Evolutionary conservation across 768 basidiomycete species (phyloP).

Genomic region (Thelephora aurantiotincta): DNA sequence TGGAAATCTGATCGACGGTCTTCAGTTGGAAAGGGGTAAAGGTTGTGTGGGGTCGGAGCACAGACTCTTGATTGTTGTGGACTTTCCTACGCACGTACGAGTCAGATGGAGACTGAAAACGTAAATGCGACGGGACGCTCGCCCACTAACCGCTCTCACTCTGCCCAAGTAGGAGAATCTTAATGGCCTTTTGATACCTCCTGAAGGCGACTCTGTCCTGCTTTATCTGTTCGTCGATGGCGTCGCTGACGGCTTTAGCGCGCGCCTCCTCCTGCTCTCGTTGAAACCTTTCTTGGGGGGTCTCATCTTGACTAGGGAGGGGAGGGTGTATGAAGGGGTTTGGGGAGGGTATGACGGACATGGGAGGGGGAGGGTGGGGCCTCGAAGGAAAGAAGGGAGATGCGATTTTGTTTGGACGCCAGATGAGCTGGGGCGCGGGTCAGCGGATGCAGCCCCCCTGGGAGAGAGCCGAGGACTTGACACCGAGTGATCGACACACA

Average conservation of each 20-base stretch:
- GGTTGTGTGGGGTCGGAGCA: not conserved
- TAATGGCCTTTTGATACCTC: slow-evolving; percentile 56
- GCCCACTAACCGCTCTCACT: slow-evolving; percentile 44
- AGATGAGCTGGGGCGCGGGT: no score
- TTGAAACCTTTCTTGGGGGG: slow-evolving; percentile 34
- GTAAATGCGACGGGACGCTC: not conserved
- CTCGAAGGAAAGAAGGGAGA: not conserved
- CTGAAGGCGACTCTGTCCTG: slow-evolving; percentile 42
- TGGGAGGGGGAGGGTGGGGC: slow-evolving; percentile 34
- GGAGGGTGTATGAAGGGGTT: slow-evolving; percentile 1
- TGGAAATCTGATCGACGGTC: slow-evolving; percentile 44
- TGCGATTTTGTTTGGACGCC: no score
- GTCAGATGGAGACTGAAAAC: not conserved
- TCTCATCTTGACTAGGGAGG: slow-evolving; percentile 27
- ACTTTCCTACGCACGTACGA: slow-evolving; percentile 33
- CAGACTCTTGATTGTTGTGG: slow-evolving; percentile 67
- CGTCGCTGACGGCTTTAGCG: slow-evolving; percentile 50
- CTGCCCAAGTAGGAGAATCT: slow-evolving; percentile 58
- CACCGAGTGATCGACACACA: no score
- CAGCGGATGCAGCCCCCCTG: no score
- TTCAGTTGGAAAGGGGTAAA: slow-evolving; percentile 3
- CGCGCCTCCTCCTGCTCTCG: slow-evolving; percentile 50
- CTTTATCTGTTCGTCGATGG: slow-evolving; percentile 63
- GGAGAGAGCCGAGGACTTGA: no score
- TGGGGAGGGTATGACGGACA: slow-evolving; percentile 45